These are phyloP conservation scores for Coniochaeta sp. DNA, from an alignment of 2,329 filamentous ascomycete species.

Conservation along the genomic window DNA sequence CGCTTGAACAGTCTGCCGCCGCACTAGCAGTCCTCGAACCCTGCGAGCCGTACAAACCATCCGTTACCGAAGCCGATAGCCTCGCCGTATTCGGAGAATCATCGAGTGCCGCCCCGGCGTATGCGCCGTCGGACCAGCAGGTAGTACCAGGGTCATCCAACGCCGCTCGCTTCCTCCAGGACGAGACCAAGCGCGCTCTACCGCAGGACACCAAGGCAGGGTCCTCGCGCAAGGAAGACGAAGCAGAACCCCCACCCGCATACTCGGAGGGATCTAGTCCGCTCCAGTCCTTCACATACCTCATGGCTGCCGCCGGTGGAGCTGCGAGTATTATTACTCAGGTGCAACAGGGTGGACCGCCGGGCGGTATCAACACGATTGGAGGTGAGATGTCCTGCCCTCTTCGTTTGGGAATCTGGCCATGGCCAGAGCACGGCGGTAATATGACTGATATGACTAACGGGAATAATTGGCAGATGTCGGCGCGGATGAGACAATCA, in stretches of 20 bases:
- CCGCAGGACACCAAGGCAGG: constrained; percentile 70
- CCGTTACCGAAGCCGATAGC: constrained; percentile 24
- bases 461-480: constrained; percentile 47
- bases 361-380: constrained; percentile 65
- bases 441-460: constrained; percentile 7
- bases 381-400: constrained; percentile 55
- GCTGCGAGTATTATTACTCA: constrained; percentile 98
- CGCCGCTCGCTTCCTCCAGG: constrained; percentile 25
- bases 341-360: constrained; percentile 87
- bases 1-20: constrained; percentile 12
- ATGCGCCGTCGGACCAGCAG: constrained; percentile 29
- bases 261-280: constrained; percentile 95
- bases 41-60: constrained; percentile 25
- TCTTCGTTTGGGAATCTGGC: neutral
- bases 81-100: constrained; percentile 15
- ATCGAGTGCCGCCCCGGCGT: constrained; percentile 42
- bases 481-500: constrained; percentile 87
- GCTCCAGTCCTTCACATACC: constrained; percentile 84
- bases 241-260: constrained; percentile 88
- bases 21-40: constrained; percentile 25
- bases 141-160: constrained; percentile 11
- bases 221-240: constrained; percentile 64
- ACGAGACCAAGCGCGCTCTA: constrained; percentile 78
- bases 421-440: neutral
- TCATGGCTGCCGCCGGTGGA: constrained; percentile 97